Evolutionary conservation across 768 basidiomycete genomes (phyloP).

Genomic region (Cubamyces lactineus): DNA sequence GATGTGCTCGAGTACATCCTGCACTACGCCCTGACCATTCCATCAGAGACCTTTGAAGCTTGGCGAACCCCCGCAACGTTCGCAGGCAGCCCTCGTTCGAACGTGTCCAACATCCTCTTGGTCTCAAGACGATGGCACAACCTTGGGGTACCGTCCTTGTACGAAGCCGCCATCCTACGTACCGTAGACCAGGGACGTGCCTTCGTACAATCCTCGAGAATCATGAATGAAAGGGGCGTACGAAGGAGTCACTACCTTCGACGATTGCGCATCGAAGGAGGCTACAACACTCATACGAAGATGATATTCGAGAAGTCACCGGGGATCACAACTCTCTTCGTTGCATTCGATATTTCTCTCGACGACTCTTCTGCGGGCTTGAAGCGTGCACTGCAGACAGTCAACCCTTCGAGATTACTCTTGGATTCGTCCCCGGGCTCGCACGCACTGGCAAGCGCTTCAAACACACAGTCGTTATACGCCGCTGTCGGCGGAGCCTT

Average conservation of each 20-base stretch:
- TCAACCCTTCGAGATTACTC: constrained; percentile 3
- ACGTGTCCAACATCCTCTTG: background rate
- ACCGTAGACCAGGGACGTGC: background rate
- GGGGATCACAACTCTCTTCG: background rate
- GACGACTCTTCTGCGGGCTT: background rate
- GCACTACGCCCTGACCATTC: background rate
- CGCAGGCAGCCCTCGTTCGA: constrained; percentile 2
- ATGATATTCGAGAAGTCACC: background rate
- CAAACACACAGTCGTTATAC: background rate
- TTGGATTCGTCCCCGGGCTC: background rate
- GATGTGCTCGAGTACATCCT: constrained; percentile 6
- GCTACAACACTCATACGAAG: background rate
- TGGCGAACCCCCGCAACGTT: constrained; percentile 4
- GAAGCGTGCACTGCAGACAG: background rate
- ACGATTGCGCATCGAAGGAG: constrained; percentile 9
- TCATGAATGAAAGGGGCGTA: background rate
- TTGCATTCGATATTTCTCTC: constrained; percentile 4
- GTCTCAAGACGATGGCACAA: constrained; percentile 8
- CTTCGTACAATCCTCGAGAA: background rate
- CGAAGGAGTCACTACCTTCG: background rate
- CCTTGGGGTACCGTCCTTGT: background rate
- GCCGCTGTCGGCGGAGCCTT: background rate
- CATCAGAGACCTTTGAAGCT: constrained; percentile 2
- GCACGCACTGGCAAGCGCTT: background rate
- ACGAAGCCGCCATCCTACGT: constrained; percentile 13